Conservation (phyloP, 192 early-diverging fungal genomes). For the Coemansia sp. region DNA sequence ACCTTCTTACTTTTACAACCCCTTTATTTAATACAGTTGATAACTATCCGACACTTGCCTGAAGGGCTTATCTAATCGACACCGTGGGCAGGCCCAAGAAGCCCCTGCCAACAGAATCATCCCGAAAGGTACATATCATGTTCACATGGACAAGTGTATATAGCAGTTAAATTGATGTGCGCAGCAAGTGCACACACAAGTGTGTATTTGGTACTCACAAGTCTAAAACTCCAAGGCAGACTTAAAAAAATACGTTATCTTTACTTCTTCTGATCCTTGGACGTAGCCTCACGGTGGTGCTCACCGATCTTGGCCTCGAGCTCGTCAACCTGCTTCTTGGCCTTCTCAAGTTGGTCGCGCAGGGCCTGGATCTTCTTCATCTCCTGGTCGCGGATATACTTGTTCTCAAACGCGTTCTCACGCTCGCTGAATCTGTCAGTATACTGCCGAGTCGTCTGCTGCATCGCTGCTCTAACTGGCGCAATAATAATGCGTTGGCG, state of each 20-base stretch:
- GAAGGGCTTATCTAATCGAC: no score
- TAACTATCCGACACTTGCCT: no score
- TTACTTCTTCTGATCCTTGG: slow-evolving; percentile 22
- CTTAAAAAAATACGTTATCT: no score
- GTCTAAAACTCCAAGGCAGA: neutral
- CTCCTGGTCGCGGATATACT: slow-evolving; percentile 54
- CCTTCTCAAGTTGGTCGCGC: slow-evolving; percentile 35
- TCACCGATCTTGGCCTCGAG: slow-evolving; percentile 34
- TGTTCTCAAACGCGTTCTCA: slow-evolving; percentile 55
- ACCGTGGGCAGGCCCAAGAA: no score
- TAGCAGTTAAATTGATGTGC: neutral
- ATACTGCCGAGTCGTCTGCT: slow-evolving; percentile 24
- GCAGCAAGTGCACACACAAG: neutral
- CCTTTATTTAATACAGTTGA: no score
- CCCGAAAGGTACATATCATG: neutral
- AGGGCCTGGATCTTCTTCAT: slow-evolving; percentile 38
- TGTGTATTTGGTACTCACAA: neutral
- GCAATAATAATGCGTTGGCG: slow-evolving; percentile 15
- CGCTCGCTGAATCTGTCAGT: slow-evolving; percentile 52
- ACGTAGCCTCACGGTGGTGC: slow-evolving; percentile 11
- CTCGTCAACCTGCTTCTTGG: slow-evolving; percentile 35
- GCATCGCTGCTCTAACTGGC: slow-evolving; percentile 13
- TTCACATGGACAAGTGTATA: neutral
- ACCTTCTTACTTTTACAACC: no score
- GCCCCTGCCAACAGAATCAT: neutral